Percentiles rank a stretch among this genome's conserved stretches.
Evolutionary conservation across 2,329 filamentous ascomycete genomes (phyloP).

Genomic region (Neonectria sp.): DNA sequence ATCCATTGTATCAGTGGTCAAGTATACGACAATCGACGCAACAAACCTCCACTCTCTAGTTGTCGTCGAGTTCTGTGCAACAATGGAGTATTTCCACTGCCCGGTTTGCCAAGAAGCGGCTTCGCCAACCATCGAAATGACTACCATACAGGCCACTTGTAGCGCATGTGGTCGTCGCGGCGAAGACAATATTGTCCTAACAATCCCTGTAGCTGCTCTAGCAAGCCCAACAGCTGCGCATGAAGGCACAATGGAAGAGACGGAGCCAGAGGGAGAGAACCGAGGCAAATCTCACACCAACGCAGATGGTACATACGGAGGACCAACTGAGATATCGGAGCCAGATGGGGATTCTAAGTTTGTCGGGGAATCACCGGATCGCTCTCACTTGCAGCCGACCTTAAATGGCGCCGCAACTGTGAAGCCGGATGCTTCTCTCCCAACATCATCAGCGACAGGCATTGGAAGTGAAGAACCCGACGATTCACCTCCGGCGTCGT

Average conservation of each 20-base stretch:
- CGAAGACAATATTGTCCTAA: not conserved
- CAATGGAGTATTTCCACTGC: not conserved
- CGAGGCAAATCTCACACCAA: not conserved
- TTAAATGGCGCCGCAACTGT: not conserved
- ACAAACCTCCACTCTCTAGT: not conserved
- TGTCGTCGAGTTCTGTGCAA: not conserved
- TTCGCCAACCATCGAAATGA: not conserved
- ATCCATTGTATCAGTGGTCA: not conserved
- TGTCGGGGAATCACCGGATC: too few species aligned
- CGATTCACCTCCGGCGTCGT: not conserved
- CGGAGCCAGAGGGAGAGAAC: not conserved
- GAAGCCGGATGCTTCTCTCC: not conserved
- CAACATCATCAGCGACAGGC: too few species aligned
- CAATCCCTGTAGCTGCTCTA: not conserved
- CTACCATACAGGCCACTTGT: not conserved
- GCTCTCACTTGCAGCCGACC: too few species aligned
- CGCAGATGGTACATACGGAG: not conserved
- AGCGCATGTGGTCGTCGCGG: not conserved
- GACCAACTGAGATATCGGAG: not conserved
- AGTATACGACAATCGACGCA: not conserved
- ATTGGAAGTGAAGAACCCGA: too few species aligned
- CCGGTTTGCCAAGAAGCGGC: not conserved
- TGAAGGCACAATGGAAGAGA: not conserved
- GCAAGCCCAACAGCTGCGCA: not conserved
- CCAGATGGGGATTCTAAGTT: not conserved